Evolutionary conservation across 129 eudicot genomes (phyloP), one percentile per base, ranked within the genome.

Genomic region (Rutidosis leptorrhynchoides): DNA sequence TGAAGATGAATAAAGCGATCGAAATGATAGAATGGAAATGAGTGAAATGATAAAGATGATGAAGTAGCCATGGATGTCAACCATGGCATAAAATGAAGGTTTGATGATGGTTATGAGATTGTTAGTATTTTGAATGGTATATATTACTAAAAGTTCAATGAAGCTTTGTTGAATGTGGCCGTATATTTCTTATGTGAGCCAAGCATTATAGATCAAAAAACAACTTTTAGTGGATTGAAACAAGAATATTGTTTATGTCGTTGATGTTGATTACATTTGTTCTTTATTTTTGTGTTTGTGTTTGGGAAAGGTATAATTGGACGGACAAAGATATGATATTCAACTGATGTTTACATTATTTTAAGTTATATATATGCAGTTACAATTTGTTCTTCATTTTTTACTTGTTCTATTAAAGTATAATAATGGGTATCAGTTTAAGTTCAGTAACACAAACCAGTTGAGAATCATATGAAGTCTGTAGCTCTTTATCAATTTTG

Each of bases 31-130:
- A 46, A 80, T 61, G 49, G 82, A 64, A 16, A 73, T 73, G 9
- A 80, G 58, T 55, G 78, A 80, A 30, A 76, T 58, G 65, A 86
- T 64, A 64, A 83, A 86, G 59, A 68, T 40, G 23, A 72, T 52
- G 55, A 72, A 24, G 69, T 58, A 74, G 48, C 77, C 76, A 54
- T 74, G 61, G 67, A 75, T 45, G 61, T 75, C 82, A n/a, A 75
- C 72, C 87, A 81, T 83, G 64, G 54, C 32, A n/a, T 64, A 19
- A 73, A 35, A 4, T n/a, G 7, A 4, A 33, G 11, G 56, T 29
- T 9, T 12, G 28, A 37, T 55, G 40, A 6, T 56, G 16, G 5
- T 42, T 24, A 0, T 45, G 25, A 22, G 43, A 15, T 12, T 43
- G 37, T 43, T 16, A 0, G 35, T 26, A 22, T 20, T 22, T 23